Base-by-base conservation (phyloP, 2,329 filamentous ascomycete species). In the Cercospora sesami region DNA sequence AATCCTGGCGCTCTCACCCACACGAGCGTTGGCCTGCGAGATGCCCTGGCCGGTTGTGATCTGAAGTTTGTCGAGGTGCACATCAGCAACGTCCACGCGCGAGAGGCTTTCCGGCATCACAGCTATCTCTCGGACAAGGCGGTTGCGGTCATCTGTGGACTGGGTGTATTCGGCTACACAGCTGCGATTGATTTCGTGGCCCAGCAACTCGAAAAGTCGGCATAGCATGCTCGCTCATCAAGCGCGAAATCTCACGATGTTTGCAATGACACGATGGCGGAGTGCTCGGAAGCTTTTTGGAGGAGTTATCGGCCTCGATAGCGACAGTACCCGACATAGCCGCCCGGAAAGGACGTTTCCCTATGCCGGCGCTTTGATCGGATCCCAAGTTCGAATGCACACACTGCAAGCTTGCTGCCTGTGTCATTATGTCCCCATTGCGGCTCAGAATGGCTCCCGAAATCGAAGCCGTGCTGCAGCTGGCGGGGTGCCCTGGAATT, bases 11-110 rank as follows among this genome's bases (percentile, higher is more conserved):
- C 86, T 0, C 88, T 89, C 73, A 93, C 91, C 1, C 91, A 94
- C 78, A 93, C 91, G 0, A 91, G 87, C 74, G 89, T 94, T 1
- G 90, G 89, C 0, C 83, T 94, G 67, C 83, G 91, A n/a, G 91
- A 94, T 78, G 91, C 91, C 0, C 80, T 94, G 28, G 78, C 89
- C 0, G 90, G 87, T 4, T 88, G 92, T 0, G 83, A 83, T 6
- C 87, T 93, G 23, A 91, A 91, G 0, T 94, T 93, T 73, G 82
- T 94, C 58, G 91, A 94, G 80, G 79, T 93, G n/a, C 91, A 94
- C 77, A 85, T 93, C 36, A 89, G 84, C 65, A 94, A 94, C 77
- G 86, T 93, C 1, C 90, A 94, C 78, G 85, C 87, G 31, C 80
- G 91, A 8, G 91, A 94, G 80, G 74, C 83, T 1, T 94, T 87